Evolutionary conservation across 176 grass and related monocot genomes (phyloP).

Genomic region (Chrysopogon serrulatus): DNA sequence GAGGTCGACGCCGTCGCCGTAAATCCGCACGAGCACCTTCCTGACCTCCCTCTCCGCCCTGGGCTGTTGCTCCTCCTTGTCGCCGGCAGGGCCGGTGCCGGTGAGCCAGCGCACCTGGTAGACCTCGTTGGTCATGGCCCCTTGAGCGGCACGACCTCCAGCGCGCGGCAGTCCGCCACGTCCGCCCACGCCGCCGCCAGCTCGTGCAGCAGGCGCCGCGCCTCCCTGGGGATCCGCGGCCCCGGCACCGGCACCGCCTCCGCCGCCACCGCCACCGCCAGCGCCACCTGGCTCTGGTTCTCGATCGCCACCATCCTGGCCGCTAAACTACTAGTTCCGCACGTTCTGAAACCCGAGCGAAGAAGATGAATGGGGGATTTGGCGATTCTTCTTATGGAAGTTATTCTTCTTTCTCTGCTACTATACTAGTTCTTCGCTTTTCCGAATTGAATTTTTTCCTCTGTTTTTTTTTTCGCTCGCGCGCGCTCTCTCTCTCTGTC

Average conservation of each 20-base stretch:
- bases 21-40: constrained; percentile 86
- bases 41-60: constrained; percentile 45
- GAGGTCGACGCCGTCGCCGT: constrained; percentile 85
- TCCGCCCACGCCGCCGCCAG: constrained; percentile 70
- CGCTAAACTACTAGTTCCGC: neutral
- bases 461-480: fast-evolving
- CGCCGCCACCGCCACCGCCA: neutral
- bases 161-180: constrained; percentile 59
- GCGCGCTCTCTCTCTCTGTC: too few relatives aligned
- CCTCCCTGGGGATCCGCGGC: constrained; percentile 84
- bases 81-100: neutral
- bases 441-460: neutral
- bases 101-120: constrained; percentile 82
- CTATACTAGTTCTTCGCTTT: neutral
- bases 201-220: constrained; percentile 58
- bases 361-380: neutral
- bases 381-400: neutral
- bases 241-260: neutral
- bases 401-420: neutral
- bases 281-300: constrained; percentile 24
- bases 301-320: constrained; percentile 75
- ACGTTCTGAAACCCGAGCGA: neutral
- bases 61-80: neutral
- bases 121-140: constrained; percentile 97
- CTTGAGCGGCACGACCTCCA: constrained; percentile 84